phyloP scores from a whole-genome alignment of 208 protist species.

The Blechomonas ayalai region DNA sequence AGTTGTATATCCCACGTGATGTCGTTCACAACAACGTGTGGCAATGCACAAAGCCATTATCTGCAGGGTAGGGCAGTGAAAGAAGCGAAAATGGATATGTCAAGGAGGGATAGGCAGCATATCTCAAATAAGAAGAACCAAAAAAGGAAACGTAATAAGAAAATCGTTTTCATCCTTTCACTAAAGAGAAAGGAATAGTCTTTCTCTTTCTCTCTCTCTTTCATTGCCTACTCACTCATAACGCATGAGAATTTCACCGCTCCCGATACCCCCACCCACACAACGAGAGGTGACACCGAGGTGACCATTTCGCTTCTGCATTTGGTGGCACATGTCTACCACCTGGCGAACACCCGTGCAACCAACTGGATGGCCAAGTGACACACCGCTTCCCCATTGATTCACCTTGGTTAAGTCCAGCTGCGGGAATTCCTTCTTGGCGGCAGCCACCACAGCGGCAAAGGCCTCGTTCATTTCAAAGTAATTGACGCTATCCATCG shows the following conservation, averaged over 20 bases:
- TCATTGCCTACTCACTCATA: constrained; percentile 14
- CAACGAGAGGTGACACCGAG: constrained; percentile 91
- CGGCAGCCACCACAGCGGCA: constrained; percentile 88
- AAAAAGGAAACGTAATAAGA: background rate
- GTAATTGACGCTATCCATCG: constrained; percentile 70
- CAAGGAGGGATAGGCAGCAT: background rate
- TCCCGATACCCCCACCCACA: constrained; percentile 94
- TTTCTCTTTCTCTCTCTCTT: background rate
- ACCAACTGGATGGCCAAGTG: constrained; percentile 94
- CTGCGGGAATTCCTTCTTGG: constrained; percentile 69
- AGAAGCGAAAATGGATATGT: background rate
- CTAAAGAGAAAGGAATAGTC: background rate
- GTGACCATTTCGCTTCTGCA: constrained; percentile 34
- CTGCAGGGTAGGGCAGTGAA: background rate
- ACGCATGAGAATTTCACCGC: constrained; percentile 76
- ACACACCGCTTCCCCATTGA: constrained; percentile 91
- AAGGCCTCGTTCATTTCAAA: constrained; percentile 98
- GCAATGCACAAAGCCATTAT: background rate
- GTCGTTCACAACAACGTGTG: too few species aligned
- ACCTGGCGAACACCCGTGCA: constrained; percentile 88
- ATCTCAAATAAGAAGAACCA: background rate
- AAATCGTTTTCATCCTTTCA: background rate
- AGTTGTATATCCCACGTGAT: too few species aligned
- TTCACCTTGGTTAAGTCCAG: constrained; percentile 88
- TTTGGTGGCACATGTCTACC: constrained; percentile 68